Evolutionary conservation across 106 monocot genomes (phyloP).

Genomic region (Ottelia alismoides): DNA sequence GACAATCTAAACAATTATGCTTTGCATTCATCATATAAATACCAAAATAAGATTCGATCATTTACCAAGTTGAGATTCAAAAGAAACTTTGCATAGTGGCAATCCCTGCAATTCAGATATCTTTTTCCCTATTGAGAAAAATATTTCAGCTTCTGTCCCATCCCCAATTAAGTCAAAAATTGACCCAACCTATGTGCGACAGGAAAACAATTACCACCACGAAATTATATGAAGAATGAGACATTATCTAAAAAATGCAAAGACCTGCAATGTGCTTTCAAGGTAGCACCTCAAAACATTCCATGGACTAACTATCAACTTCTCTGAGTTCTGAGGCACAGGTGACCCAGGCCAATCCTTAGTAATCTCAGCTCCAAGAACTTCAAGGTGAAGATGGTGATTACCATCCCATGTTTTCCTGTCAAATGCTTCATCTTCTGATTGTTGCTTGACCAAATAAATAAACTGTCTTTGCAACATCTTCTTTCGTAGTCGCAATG

Average conservation of each 20-base stretch:
- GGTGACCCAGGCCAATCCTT: slow-evolving; percentile 38
- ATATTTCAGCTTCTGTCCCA: slow-evolving; percentile 50
- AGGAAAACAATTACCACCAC: too few species aligned
- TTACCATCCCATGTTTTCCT: slow-evolving; percentile 1
- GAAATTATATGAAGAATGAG: slow-evolving; percentile 1
- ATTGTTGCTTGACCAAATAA: slow-evolving; percentile 8
- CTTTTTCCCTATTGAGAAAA: slow-evolving; percentile 47
- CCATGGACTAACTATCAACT: slow-evolving; percentile 60
- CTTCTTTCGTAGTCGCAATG: slow-evolving; percentile 35
- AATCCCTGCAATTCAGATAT: slow-evolving; percentile 41
- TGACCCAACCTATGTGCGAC: slow-evolving; percentile 65
- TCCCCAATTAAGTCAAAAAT: slow-evolving; percentile 62
- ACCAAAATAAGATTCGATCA: not conserved
- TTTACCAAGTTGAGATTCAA: slow-evolving; percentile 58
- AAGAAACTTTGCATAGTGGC: slow-evolving; percentile 35
- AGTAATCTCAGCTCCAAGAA: slow-evolving; percentile 26
- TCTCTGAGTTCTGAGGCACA: slow-evolving; percentile 8
- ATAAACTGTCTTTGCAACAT: slow-evolving; percentile 47
- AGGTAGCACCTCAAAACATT: slow-evolving; percentile 56
- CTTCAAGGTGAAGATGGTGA: slow-evolving; percentile 25
- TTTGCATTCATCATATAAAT: not conserved
- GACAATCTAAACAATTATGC: not conserved
- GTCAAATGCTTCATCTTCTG: not conserved
- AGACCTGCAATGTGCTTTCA: slow-evolving; percentile 84
- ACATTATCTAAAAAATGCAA: not conserved